Conservation (phyloP, 371 early-diverging fungal species). For the Basidiobolus meristosporus region DNA sequence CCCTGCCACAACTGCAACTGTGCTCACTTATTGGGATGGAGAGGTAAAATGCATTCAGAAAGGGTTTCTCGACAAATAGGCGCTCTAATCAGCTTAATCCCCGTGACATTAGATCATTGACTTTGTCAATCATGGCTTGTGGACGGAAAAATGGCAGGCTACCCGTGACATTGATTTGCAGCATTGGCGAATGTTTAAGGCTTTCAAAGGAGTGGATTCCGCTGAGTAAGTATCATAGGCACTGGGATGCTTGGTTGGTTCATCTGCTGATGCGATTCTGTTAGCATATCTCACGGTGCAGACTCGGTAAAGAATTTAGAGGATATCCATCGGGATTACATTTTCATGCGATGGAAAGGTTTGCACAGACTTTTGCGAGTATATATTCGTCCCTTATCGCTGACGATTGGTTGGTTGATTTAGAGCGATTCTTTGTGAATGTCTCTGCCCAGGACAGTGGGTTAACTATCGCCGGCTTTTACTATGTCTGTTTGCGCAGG, state of each 20-base stretch:
- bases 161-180: conserved; percentile 13
- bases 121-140: conserved; percentile 20
- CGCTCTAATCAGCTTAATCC: neutral
- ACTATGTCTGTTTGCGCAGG: conserved; percentile 28
- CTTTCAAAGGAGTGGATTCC: conserved; percentile 10
- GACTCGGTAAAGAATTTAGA: conserved; percentile 12
- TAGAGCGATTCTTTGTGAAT: conserved; percentile 28
- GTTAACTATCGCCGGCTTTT: conserved; percentile 32
- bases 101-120: conserved; percentile 14
- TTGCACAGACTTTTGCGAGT: neutral
- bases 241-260: neutral
- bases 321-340: conserved; percentile 15
- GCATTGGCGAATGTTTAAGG: conserved; percentile 24
- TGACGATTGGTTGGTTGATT: neutral
- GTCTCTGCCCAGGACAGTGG: conserved; percentile 19
- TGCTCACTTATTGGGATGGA: conserved; percentile 32
- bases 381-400: neutral
- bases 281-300: conserved; percentile 12
- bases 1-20: conserved; percentile 15
- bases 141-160: conserved; percentile 25
- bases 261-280: conserved; percentile 1
- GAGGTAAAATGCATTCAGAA: conserved; percentile 11
- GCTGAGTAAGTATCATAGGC: neutral
- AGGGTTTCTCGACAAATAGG: too few relatives aligned
- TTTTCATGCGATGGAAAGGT: conserved; percentile 46